Conservation (phyloP, 2,329 filamentous ascomycete genomes). For the Rosellinia necatrix region DNA sequence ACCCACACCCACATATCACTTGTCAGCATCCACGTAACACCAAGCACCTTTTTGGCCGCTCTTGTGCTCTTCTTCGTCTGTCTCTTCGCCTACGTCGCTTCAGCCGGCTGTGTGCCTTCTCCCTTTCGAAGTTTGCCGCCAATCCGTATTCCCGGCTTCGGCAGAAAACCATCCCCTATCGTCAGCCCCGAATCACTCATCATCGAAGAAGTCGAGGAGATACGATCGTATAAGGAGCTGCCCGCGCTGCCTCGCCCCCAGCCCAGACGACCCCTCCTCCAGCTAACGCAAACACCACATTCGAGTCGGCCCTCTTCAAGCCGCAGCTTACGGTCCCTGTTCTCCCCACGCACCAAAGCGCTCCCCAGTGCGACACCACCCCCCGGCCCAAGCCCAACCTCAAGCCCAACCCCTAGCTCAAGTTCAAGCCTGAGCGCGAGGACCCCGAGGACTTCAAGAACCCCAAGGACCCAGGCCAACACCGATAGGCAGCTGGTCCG, state of each 20-base stretch:
- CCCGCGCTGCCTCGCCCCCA: conserved; percentile 34
- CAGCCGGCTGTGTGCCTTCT: conserved; percentile 43
- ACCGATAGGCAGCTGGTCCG: conserved; percentile 23
- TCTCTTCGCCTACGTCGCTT: conserved; percentile 53
- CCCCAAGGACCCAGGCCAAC: conserved; percentile 8
- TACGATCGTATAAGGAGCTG: conserved; percentile 25
- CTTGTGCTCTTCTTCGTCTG: conserved; percentile 56
- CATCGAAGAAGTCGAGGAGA: conserved; percentile 20
- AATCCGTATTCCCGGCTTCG: conserved; percentile 17
- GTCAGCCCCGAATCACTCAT: conserved; percentile 11
- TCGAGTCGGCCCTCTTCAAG: conserved; percentile 30
- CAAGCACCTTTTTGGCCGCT: conserved; percentile 60
- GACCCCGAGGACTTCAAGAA: conserved; percentile 5
- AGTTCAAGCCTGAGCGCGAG: conserved; percentile 6
- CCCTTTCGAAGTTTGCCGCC: conserved; percentile 45
- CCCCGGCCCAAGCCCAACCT: conserved; percentile 6
- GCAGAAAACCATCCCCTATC: conserved; percentile 10
- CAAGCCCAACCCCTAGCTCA: conserved; percentile 4
- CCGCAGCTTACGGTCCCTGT: conserved; percentile 38
- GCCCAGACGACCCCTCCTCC: conserved; percentile 32
- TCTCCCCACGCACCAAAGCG: conserved; percentile 35
- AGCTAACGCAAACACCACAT: conserved; percentile 33
- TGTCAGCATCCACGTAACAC: conserved; percentile 62
- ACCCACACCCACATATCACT: conserved; percentile 67
- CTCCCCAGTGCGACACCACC: conserved; percentile 18